phyloP scores from a whole-genome alignment of 805 yeast species.

The Wickerhamomyces sydowiorum region DNA sequence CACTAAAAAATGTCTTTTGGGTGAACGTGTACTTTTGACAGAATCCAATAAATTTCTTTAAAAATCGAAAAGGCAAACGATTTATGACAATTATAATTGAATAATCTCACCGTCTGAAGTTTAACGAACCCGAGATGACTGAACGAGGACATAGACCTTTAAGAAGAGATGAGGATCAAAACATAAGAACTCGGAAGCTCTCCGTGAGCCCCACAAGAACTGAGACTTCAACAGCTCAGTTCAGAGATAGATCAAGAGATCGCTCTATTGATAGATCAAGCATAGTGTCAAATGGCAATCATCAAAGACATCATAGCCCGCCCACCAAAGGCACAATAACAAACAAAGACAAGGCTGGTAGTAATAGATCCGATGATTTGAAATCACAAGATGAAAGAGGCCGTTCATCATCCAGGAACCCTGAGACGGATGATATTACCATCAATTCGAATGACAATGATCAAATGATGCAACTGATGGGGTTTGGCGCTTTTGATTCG shows the following conservation, averaged over 20 bases:
- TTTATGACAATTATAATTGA: too few species aligned
- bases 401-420: slow-evolving; percentile 21
- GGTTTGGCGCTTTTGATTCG: slow-evolving; percentile 47
- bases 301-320: slow-evolving; percentile 5
- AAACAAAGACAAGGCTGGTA: background rate
- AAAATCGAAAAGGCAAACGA: too few species aligned
- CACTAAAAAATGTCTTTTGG: too few species aligned
- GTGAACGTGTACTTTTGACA: too few species aligned
- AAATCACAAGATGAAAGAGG: slow-evolving; percentile 15
- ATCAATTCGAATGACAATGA: slow-evolving; percentile 21
- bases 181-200: slow-evolving; percentile 1
- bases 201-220: slow-evolving; percentile 6
- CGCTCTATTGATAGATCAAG: slow-evolving; percentile 1
- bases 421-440: slow-evolving; percentile 8
- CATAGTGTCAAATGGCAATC: background rate
- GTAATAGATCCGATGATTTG: background rate
- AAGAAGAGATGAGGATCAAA: background rate
- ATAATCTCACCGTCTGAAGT: background rate
- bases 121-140: too few species aligned
- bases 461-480: slow-evolving; percentile 44
- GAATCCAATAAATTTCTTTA: too few species aligned
- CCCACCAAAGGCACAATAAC: slow-evolving; percentile 4
- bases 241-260: slow-evolving; percentile 11
- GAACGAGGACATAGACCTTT: background rate
- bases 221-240: slow-evolving; percentile 1